phyloP scores from a whole-genome alignment of 805 yeast species.

The Saturnispora mendoncae region DNA sequence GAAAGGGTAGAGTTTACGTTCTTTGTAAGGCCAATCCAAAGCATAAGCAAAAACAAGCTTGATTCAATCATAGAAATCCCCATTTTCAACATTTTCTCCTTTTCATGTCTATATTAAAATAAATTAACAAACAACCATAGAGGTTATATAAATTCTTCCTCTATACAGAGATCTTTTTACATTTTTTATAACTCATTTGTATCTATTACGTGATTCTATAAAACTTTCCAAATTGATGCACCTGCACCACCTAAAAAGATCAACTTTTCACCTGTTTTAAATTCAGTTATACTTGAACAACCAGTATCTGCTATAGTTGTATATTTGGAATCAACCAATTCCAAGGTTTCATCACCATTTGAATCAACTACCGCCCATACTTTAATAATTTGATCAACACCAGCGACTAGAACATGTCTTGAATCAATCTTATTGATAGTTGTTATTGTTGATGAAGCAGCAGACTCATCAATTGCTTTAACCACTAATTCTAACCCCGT shows the following conservation, averaged over 20 bases:
- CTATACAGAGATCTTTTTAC: too few species aligned
- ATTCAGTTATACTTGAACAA: conserved; percentile 38
- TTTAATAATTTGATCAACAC: conserved; percentile 77
- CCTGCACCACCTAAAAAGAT: conserved; percentile 77
- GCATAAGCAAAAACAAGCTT: conserved; percentile 91
- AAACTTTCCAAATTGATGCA: conserved; percentile 27
- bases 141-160: too few species aligned
- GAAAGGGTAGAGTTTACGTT: conserved; percentile 91
- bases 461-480: conserved; percentile 36
- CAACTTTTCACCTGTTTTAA: conserved; percentile 24
- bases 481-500: conserved; percentile 23
- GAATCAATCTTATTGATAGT: conserved; percentile 36
- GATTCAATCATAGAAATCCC: conserved; percentile 14
- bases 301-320: conserved; percentile 93
- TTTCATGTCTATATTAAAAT: background rate
- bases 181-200: background rate
- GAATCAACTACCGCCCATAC: conserved; percentile 41
- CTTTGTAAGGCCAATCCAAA: conserved; percentile 88
- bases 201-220: background rate
- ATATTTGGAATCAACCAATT: conserved; percentile 36
- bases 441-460: conserved; percentile 86
- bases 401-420: conserved; percentile 43
- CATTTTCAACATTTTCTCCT: background rate
- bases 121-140: too few species aligned
- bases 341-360: conserved; percentile 22